These are phyloP conservation scores for Dichotomopilus funicola DNA, from an alignment of 2,329 filamentous ascomycete species.

Conservation along the genomic window DNA sequence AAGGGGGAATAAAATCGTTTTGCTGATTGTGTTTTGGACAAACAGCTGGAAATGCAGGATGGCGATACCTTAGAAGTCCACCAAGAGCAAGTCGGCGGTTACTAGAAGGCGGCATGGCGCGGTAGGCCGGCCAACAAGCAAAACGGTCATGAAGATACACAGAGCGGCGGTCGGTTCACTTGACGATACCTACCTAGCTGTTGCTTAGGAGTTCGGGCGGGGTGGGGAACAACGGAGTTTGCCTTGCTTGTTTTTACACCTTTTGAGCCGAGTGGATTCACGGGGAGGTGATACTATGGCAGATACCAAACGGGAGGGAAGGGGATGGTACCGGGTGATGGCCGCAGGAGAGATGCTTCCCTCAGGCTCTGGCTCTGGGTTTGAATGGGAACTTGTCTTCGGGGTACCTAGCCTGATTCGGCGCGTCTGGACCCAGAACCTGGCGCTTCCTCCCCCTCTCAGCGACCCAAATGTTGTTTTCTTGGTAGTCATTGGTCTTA, in stretches of 20 bases:
- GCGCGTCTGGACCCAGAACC: too few species aligned
- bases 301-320: neutral
- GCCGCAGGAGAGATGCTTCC: too few species aligned
- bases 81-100: constrained; percentile 92
- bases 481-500: too few species aligned
- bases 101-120: constrained; percentile 16
- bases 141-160: neutral
- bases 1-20: constrained; percentile 13
- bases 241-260: neutral
- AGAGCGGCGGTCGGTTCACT: neutral
- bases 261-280: neutral
- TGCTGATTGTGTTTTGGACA: constrained; percentile 13
- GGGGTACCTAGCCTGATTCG: too few species aligned
- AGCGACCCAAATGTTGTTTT: too few species aligned
- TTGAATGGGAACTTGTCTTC: too few species aligned
- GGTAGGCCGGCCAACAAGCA: neutral
- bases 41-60: constrained; percentile 89
- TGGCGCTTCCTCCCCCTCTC: too few species aligned
- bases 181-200: neutral
- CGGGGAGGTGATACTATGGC: neutral
- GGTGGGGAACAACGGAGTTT: constrained; percentile 1
- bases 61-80: constrained; percentile 96
- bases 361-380: too few species aligned
- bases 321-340: too few species aligned
- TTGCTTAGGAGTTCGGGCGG: neutral